Evolutionary conservation across 73 alveolate genomes (phyloP).

Genomic region (Uronychia binucleata): DNA sequence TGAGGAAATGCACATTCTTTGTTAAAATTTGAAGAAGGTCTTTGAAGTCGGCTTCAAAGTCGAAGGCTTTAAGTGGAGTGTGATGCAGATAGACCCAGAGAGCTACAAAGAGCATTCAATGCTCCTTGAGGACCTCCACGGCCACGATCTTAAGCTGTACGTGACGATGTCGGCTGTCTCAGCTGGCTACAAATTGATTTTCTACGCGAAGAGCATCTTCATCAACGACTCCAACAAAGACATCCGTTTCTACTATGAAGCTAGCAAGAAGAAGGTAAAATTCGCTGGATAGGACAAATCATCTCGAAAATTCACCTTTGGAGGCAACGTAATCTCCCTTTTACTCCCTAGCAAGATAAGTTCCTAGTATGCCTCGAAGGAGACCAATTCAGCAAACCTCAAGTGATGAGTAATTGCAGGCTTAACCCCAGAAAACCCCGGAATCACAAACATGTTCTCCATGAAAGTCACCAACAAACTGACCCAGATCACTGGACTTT

Average conservation of each 20-base stretch:
- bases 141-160: conserved; percentile 13
- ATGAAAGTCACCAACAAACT: not conserved
- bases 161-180: not conserved
- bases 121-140: conserved; percentile 13
- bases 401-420: conserved; percentile 15
- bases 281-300: conserved; percentile 20
- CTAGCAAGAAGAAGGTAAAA: conserved; percentile 9
- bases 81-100: not conserved
- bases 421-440: conserved; percentile 16
- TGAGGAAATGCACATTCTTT: conserved; percentile 37
- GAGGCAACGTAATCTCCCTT: not conserved
- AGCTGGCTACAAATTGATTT: conserved; percentile 15
- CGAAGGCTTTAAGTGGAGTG: conserved; percentile 27
- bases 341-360: not conserved
- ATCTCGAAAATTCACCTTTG: not conserved
- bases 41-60: conserved; percentile 13
- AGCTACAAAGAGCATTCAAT: not conserved
- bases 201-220: conserved; percentile 19
- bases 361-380: not conserved
- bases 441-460: conserved; percentile 17
- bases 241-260: conserved; percentile 9
- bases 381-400: conserved; percentile 3
- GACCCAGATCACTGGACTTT: not conserved
- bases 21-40: conserved; percentile 15
- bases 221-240: conserved; percentile 13